Evolutionary conservation across 768 basidiomycete species (phyloP).

Genomic region (Suillus fuscotomentosus): DNA sequence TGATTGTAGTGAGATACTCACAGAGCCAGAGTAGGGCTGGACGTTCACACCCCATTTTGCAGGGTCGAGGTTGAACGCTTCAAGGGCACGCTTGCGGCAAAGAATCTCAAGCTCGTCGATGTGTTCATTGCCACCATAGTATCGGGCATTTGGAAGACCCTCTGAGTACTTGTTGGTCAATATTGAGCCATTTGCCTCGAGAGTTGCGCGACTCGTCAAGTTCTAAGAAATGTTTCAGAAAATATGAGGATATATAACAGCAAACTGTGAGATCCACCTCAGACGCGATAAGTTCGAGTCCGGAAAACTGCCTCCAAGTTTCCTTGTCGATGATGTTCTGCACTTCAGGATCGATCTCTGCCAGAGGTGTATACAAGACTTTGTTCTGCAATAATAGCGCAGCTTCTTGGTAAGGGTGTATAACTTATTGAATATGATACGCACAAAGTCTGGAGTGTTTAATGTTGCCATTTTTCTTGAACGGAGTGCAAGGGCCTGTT

Average conservation of each 20-base stretch:
- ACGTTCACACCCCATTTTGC: slow-evolving; percentile 98
- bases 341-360: slow-evolving; percentile 92
- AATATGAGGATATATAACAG: neutral
- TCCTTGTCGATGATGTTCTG: slow-evolving; percentile 98
- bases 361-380: slow-evolving; percentile 81
- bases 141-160: slow-evolving; percentile 95
- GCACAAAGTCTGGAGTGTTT: slow-evolving; percentile 60
- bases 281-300: slow-evolving; percentile 97
- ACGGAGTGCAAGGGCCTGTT: slow-evolving; percentile 10
- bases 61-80: slow-evolving; percentile 94
- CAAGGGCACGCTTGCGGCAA: slow-evolving; percentile 92
- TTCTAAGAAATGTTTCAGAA: slow-evolving; percentile 52
- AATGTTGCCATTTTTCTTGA: slow-evolving; percentile 58
- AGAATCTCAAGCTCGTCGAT: slow-evolving; percentile 95
- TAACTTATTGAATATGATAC: slow-evolving; percentile 22
- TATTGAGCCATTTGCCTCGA: slow-evolving; percentile 99
- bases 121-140: slow-evolving; percentile 98
- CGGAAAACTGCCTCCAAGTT: slow-evolving; percentile 97
- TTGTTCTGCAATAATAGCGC: slow-evolving; percentile 65
- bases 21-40: slow-evolving; percentile 94
- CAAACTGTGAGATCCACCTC: slow-evolving; percentile 57
- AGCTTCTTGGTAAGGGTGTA: neutral
- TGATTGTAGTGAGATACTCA: slow-evolving; percentile 38
- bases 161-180: slow-evolving; percentile 99
- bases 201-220: slow-evolving; percentile 90